Conservation (phyloP, 345 rosid species). For the Erodium maritimum region DNA sequence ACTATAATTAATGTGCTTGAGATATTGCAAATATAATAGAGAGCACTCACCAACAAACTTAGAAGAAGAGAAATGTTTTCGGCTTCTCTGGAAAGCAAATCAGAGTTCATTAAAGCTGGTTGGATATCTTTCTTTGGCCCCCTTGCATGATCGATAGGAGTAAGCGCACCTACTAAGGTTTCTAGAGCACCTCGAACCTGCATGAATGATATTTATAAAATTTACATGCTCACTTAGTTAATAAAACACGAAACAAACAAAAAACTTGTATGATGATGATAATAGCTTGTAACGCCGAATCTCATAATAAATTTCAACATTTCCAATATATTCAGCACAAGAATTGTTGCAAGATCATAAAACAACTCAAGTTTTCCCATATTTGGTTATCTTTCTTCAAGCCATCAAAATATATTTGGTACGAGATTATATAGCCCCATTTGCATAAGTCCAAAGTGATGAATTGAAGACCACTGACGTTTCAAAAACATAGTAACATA, state of each 20-base stretch:
- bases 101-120: conserved; percentile 91
- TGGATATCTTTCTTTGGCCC: conserved; percentile 66
- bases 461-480: neutral
- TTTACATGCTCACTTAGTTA: neutral
- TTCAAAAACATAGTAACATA: neutral
- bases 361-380: neutral
- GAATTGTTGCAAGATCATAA: neutral
- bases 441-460: neutral
- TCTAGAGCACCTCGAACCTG: conserved; percentile 93
- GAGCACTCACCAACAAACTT: conserved; percentile 70
- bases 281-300: neutral
- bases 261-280: neutral
- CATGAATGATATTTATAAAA: conserved; percentile 3
- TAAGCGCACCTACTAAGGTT: conserved; percentile 83
- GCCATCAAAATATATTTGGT: neutral
- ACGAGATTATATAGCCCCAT: neutral
- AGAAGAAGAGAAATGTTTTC: conserved; percentile 89
- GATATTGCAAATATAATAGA: conserved; percentile 1
- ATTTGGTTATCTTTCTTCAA: neutral
- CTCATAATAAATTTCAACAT: no score
- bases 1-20: conserved; percentile 1
- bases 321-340: neutral
- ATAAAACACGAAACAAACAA: neutral
- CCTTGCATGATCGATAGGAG: conserved; percentile 72
- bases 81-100: conserved; percentile 84